These are phyloP conservation scores for Catharanthus roseus DNA, from an alignment of 257 asterid species.

Conservation along the genomic window DNA sequence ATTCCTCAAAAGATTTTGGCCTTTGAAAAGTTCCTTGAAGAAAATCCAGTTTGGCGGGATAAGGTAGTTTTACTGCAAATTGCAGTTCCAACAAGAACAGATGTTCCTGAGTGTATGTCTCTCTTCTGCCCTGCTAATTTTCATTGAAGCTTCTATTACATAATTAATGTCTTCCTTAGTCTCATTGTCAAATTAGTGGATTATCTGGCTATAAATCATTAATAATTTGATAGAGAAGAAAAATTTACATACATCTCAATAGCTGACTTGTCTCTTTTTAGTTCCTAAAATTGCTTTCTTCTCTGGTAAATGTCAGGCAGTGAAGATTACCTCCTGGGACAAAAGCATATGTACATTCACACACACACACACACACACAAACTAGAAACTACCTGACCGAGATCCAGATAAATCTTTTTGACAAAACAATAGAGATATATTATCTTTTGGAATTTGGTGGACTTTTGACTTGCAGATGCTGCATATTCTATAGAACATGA, in stretches of 20 bases:
- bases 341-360: not conserved
- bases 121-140: slow-evolving; percentile 22
- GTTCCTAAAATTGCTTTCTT: not conserved
- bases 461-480: not conserved
- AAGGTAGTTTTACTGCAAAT: slow-evolving; percentile 87
- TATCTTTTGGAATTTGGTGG: not conserved
- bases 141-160: slow-evolving; percentile 15
- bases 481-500: not conserved
- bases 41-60: slow-evolving; percentile 83
- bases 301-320: not conserved
- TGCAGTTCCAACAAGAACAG: slow-evolving; percentile 95
- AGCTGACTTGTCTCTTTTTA: not conserved
- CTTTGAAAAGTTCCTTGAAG: slow-evolving; percentile 93
- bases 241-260: not conserved
- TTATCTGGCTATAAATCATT: not conserved
- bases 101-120: slow-evolving; percentile 91
- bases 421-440: not conserved
- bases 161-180: not conserved
- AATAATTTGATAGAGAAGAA: not conserved
- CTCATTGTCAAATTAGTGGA: not conserved
- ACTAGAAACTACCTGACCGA: not conserved
- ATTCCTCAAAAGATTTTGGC: slow-evolving; percentile 93
- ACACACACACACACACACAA: not conserved
- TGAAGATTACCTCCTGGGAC: not conserved
- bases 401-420: not conserved